A percentile compares a stretch with the other conserved stretches of the same genome.
Evolutionary conservation across 495 filamentous ascomycete genomes (phyloP).

Genomic region (Astrocystis sublimbata): DNA sequence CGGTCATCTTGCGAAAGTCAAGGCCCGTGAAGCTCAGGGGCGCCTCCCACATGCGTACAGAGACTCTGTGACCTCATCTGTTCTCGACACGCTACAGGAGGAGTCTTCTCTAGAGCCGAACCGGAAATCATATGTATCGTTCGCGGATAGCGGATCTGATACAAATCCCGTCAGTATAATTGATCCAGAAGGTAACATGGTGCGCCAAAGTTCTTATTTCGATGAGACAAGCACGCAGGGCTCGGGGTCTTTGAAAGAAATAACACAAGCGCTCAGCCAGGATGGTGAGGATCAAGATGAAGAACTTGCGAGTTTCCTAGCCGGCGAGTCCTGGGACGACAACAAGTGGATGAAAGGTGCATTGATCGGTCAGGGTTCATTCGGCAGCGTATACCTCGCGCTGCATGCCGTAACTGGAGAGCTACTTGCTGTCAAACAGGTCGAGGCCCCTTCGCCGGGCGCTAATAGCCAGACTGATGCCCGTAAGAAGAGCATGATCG

Average conservation of each 20-base stretch:
- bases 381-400: constrained; percentile 94
- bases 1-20: constrained; percentile 52
- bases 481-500: constrained; percentile 96
- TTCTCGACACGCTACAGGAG: constrained; percentile 84
- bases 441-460: constrained; percentile 82
- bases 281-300: constrained; percentile 88
- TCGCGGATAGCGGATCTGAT: constrained; percentile 75
- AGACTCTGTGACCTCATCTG: constrained; percentile 83
- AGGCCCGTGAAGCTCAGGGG: constrained; percentile 42
- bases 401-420: constrained; percentile 97
- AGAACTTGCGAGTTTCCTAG: constrained; percentile 76
- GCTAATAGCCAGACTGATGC: constrained; percentile 79
- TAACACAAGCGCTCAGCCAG: constrained; percentile 68
- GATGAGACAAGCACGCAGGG: constrained; percentile 77
- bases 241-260: constrained; percentile 52
- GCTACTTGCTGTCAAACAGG: constrained; percentile 97
- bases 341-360: constrained; percentile 99
- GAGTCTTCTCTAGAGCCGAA: constrained; percentile 88
- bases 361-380: constrained; percentile 94
- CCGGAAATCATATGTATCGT: constrained; percentile 94
- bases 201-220: constrained; percentile 74
- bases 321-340: constrained; percentile 90
- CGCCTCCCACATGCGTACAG: constrained; percentile 59
- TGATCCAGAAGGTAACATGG: constrained; percentile 69
- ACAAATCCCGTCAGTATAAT: constrained; percentile 62